A percentile compares a stretch with the other conserved stretches of the same genome.
phyloP scores from a whole-genome alignment of 2,329 filamentous ascomycete species.

The Claviceps sp. region DNA sequence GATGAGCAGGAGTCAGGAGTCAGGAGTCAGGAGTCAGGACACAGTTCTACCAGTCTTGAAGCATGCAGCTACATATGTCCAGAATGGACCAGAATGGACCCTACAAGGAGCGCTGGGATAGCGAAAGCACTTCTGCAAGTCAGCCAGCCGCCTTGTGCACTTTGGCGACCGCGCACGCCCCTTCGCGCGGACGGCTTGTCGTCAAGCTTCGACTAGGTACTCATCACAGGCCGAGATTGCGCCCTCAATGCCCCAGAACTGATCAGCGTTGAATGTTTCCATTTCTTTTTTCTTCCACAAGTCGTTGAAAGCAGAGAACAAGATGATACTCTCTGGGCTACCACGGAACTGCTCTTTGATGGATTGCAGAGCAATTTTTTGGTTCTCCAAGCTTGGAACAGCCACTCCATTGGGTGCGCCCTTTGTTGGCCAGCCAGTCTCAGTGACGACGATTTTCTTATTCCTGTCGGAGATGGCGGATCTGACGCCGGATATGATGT shows the following conservation, averaged over 20 bases:
- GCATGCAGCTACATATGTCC: not conserved
- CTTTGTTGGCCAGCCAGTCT: conserved; percentile 71
- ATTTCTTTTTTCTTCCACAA: conserved; percentile 57
- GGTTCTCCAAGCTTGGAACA: conserved; percentile 54
- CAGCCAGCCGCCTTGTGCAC: no score
- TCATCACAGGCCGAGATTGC: conserved; percentile 12
- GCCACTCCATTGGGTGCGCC: conserved; percentile 53
- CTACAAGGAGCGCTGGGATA: not conserved
- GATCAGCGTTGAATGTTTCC: conserved; percentile 56
- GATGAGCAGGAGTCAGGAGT: no score
- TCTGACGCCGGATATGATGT: conserved; percentile 35
- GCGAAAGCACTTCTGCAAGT: not conserved
- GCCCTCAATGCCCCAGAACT: conserved; percentile 58
- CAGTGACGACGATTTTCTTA: conserved; percentile 62
- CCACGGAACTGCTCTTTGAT: conserved; percentile 46
- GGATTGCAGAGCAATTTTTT: conserved; percentile 49
- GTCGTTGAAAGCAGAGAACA: conserved; percentile 73
- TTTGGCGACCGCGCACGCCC: no score
- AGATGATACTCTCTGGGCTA: conserved; percentile 40
- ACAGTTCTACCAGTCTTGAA: not conserved
- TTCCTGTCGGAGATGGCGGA: conserved; percentile 42
- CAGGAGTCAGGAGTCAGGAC: no score
- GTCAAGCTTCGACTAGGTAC: not conserved
- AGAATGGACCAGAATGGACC: not conserved
- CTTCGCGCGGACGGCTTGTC: not conserved